Evolutionary conservation across 1,284 basidiomycete species (phyloP), one percentile per base, ranked within the genome.

Genomic region (Moesziomyces globuligerus): DNA sequence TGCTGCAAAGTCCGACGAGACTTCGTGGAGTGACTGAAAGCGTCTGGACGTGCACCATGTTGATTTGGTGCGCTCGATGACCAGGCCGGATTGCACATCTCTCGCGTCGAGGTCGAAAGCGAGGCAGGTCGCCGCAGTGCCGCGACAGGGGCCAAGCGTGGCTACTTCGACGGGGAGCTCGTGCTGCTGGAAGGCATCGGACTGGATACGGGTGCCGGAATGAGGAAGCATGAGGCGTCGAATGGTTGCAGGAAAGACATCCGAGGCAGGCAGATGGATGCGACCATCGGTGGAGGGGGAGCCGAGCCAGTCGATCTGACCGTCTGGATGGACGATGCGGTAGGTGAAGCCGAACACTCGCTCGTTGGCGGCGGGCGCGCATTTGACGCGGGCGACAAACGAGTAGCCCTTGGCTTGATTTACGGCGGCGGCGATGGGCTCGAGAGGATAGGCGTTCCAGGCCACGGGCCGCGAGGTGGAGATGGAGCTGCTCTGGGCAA

Each of bases 1-100:
- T 23, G 46, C 32, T 9, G 36, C 54, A 28, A 61, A 72, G 29
- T 58, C 53, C 3, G 57, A 8, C 1, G 68, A 67, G 17, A 71
- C 43, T 17, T 66, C 52, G n/a, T 24, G 11, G 1, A 65, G 50
- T 17, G 51, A 55, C 15, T 18, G 32, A 20, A 71, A 61, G 23
- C 46, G 57, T 32, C 68, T 50, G 2, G 68, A 71, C 1, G 68
- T 71, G 52, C 64, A 67, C 68, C 68, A 71, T 3, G 53, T 66
- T 11, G 61, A 71, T 23, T 71, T 71, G 36, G 68, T 71, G n/a
- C 68, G 52, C 39, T 71, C 68, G 13, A 66, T 36, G 26, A 70
- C 53, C 17, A 73, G 29, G 18, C 57, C 66, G 15, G 51, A 29
- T 18, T 55, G 36, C 15, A 73, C 47, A 17, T 48, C 36, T 41